A percentile compares a stretch with the other conserved stretches of the same genome.
These are phyloP conservation scores for Gossypium laxum DNA, from an alignment of 441 rosid genomes.

Conservation along the genomic window DNA sequence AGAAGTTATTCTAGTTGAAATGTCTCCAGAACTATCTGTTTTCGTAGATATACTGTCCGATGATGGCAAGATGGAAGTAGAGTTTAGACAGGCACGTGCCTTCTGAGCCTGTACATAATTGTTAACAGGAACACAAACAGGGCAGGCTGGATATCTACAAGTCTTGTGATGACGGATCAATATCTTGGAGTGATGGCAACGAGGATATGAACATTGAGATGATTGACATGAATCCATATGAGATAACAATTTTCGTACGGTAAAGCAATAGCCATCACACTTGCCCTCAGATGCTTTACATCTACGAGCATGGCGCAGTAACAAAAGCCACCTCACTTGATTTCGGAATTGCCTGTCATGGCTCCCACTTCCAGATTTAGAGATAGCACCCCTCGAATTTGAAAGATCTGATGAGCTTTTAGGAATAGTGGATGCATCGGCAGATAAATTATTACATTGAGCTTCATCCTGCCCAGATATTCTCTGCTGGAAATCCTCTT, in stretches of 20 bases:
- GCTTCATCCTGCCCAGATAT: constrained; percentile 71
- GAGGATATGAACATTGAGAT: constrained; percentile 61
- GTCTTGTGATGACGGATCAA: constrained; percentile 62
- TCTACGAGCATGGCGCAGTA: constrained; percentile 79
- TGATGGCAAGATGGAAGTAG: constrained; percentile 31
- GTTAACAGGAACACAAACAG: constrained; percentile 90
- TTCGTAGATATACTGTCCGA: constrained; percentile 33
- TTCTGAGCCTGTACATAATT: constrained; percentile 43
- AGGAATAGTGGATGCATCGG: constrained; percentile 49
- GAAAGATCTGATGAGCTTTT: constrained; percentile 40
- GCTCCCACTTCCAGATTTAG: constrained; percentile 50
- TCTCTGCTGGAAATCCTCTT: constrained; percentile 72
- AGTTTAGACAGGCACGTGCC: constrained; percentile 39
- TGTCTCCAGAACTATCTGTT: constrained; percentile 37
- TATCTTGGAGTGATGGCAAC: constrained; percentile 66
- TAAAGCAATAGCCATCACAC: constrained; percentile 64
- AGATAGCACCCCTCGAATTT: constrained; percentile 33
- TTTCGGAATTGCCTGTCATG: constrained; percentile 63
- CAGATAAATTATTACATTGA: constrained; percentile 57
- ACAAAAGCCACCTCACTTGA: constrained; percentile 85
- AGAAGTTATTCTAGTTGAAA: constrained; percentile 32
- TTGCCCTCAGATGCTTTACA: constrained; percentile 87
- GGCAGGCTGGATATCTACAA: constrained; percentile 69
- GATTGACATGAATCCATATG: constrained; percentile 70
- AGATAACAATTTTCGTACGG: constrained; percentile 60